Conservation (phyloP, 2,329 filamentous ascomycete genomes). For the Aspergillus sp. region DNA sequence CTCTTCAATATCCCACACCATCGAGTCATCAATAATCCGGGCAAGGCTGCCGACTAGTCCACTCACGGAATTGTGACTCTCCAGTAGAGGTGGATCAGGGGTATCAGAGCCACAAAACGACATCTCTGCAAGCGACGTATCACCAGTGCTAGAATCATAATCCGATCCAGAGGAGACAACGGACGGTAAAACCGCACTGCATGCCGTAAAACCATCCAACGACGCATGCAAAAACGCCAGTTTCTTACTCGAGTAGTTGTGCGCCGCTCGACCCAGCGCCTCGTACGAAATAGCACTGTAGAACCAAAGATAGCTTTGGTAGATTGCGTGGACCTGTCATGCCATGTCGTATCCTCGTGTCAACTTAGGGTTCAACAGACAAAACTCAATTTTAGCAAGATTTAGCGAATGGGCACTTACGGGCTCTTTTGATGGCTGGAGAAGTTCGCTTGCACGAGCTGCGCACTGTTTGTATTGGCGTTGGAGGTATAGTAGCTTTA, state of each 20-base stretch:
- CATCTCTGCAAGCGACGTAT: conserved; percentile 1
- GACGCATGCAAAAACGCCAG: conserved; percentile 34
- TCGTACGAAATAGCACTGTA: conserved; percentile 42
- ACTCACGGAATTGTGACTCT: conserved; percentile 7
- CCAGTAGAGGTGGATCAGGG: neutral
- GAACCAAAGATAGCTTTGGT: conserved; percentile 37
- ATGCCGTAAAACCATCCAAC: conserved; percentile 31
- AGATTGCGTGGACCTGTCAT: conserved; percentile 25
- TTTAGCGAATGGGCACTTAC: conserved; percentile 14
- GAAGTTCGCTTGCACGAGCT: conserved; percentile 22
- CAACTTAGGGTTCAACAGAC: no score
- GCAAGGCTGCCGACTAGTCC: conserved; percentile 17
- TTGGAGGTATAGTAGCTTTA: conserved; percentile 30
- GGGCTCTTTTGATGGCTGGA: conserved; percentile 17
- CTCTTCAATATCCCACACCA: conserved; percentile 7
- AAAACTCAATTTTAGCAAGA: neutral
- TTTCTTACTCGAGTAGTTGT: conserved; percentile 40
- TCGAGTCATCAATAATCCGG: conserved; percentile 20
- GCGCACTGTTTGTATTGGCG: conserved; percentile 37
- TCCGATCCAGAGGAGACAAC: conserved; percentile 3
- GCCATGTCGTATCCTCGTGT: neutral
- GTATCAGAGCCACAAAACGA: conserved; percentile 7
- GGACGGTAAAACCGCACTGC: conserved; percentile 22
- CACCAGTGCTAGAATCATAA: neutral
- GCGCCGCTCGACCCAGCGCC: conserved; percentile 38